These are phyloP conservation scores for Solanum neorickii DNA, from an alignment of 257 asterid species.

Conservation along the genomic window DNA sequence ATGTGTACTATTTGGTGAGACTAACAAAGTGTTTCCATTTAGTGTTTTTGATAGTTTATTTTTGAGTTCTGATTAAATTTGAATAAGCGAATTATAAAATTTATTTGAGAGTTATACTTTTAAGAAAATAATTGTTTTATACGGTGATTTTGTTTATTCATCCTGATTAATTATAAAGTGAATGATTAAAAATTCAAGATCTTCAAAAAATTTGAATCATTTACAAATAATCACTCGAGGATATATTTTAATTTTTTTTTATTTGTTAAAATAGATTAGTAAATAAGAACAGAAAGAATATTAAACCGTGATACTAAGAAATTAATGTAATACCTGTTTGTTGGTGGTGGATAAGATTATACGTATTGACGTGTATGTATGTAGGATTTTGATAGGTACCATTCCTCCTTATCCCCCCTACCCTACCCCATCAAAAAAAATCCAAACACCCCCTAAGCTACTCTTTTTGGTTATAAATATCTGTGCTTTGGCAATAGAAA, in stretches of 20 bases:
- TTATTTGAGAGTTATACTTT: accelerated
- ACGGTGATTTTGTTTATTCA: too few species aligned
- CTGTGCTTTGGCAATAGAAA: not conserved
- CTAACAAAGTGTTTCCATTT: not conserved
- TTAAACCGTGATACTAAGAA: too few species aligned
- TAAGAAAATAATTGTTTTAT: too few species aligned
- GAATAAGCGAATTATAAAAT: accelerated
- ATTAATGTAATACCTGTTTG: not conserved
- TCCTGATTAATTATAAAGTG: too few species aligned
- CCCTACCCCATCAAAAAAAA: not conserved
- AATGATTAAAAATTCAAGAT: too few species aligned
- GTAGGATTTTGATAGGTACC: not conserved
- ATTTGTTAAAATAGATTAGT: too few species aligned
- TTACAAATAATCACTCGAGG: too few species aligned
- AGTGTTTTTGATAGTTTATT: too few species aligned
- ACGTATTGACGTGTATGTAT: not conserved
- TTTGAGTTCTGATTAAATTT: accelerated
- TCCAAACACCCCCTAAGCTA: not conserved
- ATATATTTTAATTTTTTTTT: too few species aligned
- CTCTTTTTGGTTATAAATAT: not conserved
- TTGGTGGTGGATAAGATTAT: not conserved
- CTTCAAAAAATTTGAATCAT: accelerated
- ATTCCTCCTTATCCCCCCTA: not conserved
- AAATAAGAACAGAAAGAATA: too few species aligned
- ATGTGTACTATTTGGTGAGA: not conserved